Evolutionary conservation across 1,139 yeast genomes (phyloP), one percentile per base, ranked within the genome.

Genomic region (Sugiyamaella pinicola): DNA sequence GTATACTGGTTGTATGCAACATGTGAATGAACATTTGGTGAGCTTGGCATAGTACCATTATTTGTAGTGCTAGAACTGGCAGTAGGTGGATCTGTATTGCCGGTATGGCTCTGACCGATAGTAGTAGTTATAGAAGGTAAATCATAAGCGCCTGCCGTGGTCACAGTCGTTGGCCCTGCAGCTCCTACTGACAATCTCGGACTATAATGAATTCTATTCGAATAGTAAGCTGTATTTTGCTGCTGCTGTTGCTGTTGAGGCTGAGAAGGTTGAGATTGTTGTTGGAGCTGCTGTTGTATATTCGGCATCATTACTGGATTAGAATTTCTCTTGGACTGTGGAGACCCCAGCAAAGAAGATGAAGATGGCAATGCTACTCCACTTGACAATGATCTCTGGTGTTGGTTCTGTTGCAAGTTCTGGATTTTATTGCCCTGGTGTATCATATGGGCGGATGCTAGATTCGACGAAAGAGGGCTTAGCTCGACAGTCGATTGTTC

Each of bases 301-400:
- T 15, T 18, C 24, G 6, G 34, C 38, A 39, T 15, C 10, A 26
- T 28, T 12, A 18, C 48, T 24, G 54, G 54, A 19, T 34, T 46
- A 5, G 49, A 39, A 35, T 49, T 42, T 17, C 44, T 31, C 41
- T 40, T 50, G 10, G 41, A 17, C 29, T 41, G 53, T 10, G 53
- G 53, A 19, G 49, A 44, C 1, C 38, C 34, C 21, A 43, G 3
- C 17, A 17, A 18, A 3, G 33, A 13, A 6, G 37, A 28, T 4
- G 51, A 17, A 7, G 47, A 24, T 1, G 45, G 8, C 22, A 34
- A 33, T 3, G 51, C 35, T 2, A 47, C 49, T 4, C 54, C 54
- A 28, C 54, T 47, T n/a, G 54, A 51, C 24, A 51, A 33, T 6
- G 54, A 51, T 22, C 54, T 31, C 17, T 47, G 54, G 41, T 51